Percentiles rank a stretch among this genome's conserved stretches.
Evolutionary conservation across 306 rosid genomes (phyloP).

Genomic region (Carpinus fangiana): DNA sequence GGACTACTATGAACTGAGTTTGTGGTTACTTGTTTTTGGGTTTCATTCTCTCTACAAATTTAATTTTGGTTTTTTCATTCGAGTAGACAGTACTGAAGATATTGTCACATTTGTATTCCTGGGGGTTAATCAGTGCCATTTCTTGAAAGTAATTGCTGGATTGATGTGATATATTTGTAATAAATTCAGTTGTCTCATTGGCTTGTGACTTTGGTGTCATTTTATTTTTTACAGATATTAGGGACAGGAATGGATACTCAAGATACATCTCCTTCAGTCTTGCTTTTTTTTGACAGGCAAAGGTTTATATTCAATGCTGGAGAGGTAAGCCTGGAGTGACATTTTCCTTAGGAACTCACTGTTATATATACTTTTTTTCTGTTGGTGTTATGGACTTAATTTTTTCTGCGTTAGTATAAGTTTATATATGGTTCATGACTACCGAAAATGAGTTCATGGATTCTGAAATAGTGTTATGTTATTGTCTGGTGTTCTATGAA

Average conservation of each 20-base stretch:
- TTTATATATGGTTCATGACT: not conserved
- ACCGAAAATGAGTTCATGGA: not conserved
- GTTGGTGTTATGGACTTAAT: not conserved
- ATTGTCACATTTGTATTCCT: not conserved
- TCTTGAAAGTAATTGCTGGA: not conserved
- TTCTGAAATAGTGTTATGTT: not conserved
- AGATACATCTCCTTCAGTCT: conserved; percentile 80
- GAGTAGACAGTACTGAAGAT: not conserved
- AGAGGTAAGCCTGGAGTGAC: conserved; percentile 48
- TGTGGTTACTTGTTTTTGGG: not conserved
- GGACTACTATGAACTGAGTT: not conserved
- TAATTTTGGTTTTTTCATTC: not conserved
- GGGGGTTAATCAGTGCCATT: not conserved
- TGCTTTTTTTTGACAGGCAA: conserved; percentile 87
- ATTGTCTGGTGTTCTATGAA: not conserved
- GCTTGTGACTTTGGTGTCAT: not conserved
- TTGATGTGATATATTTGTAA: not conserved
- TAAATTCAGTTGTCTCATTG: not conserved
- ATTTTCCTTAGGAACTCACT: conserved; percentile 3
- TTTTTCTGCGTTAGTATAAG: not conserved
- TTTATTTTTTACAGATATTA: conserved; percentile 44
- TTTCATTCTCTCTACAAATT: not conserved
- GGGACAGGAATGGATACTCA: conserved; percentile 97
- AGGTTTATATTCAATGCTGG: conserved; percentile 91
- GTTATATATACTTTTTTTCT: not conserved